Base-by-base conservation (phyloP, 2,329 filamentous ascomycete species). In the Aspergillus sp. region DNA sequence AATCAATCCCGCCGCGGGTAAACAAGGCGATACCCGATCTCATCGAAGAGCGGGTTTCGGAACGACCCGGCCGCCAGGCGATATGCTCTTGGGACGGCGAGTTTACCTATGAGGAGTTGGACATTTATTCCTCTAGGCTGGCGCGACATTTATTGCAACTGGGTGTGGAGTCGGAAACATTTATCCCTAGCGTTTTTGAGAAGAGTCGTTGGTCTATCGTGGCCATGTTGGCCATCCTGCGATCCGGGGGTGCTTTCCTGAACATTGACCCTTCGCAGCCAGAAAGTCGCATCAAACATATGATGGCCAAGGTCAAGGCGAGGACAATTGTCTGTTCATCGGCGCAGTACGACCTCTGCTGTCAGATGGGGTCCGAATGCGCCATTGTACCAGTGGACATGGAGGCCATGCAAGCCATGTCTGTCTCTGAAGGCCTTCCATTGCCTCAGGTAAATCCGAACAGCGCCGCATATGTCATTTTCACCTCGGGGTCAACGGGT, bases 401-500 rank as follows among this genome's bases (percentile, higher is more conserved):
- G 26, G 8, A 14, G 16, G 11, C 15, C 15, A 11, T n/a, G 8
- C 10, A 13, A 12, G 12, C 11, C 8, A 14, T 22, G 5, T 22
- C 19, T 10, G 15, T 15, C 10, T 13, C 8, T 11, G 15, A 15
- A 11, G 10, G 7, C n/a, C 28, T 10, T n/a, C 15, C 8, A 7
- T 4, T 19, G 5, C 19, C 19, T 22, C 19, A 22, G 10, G 29
- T 24, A 4, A 6, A 15, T 5, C 29, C 29, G 8, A 14, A 15
- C 29, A 31, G 36, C 25, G n/a, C 32, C 16, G 58, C 57, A 0
- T 67, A 63, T 33, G 17, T 66, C 0, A 57, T 57, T 15, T 67
- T 65, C 37, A 68, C 65, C 0, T 67, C 61, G 1, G 64, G 64
- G 0, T 57, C 55, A 4, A 67, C 63, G 2, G 64, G 66, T 3